Evolutionary conservation across 1,284 basidiomycete species (phyloP), one percentile per base, ranked within the genome.

Genomic region (Phellinidium pouzarii): DNA sequence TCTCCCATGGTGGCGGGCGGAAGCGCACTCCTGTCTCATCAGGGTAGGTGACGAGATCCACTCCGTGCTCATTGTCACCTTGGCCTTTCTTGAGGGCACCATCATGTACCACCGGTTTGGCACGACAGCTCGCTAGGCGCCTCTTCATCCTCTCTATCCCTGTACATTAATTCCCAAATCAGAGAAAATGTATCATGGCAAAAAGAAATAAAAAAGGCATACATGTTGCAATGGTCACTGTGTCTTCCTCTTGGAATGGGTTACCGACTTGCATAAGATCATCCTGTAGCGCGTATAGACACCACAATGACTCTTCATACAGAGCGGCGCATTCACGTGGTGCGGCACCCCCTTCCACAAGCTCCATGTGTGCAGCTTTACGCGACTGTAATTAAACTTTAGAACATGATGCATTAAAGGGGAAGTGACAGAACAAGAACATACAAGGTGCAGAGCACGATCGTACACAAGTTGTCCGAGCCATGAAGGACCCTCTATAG

Each of bases 231-330:
- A 94, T 89, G 3, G 86, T 89, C 23, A 76, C 75, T 31, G 83
- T 77, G 65, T 95, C 93, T 60, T 93, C 90, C 43, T 91, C 89
- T 73, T 84, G 78, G 65, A 90, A 89, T 1, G 84, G 82, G 59
- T 88, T 91, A 11, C 82, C 87, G 3, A 80, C 83, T 63, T 94
- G 88, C 60, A 97, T 75, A 2, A 89, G 76, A 57, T 94, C 90
- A 65, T 99, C 95, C 62, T 95, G 84, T 4, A 98, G 75, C 0
- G 92, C 88, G 59, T 91, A 89, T 23, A 99, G 73, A 65, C 94
- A 88, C 87, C 91, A 95, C 17, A 96, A 69, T 0, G 93, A 92
- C 58, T 92, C 92, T 65, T 97, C 94, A 69, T 99, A 99, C 34
- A 94, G 77, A 63, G 88, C 86, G 70, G 96, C 88, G 64, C 94